phyloP scores from a whole-genome alignment of 768 basidiomycete genomes.

The Leucosporidium creatinivorum region DNA sequence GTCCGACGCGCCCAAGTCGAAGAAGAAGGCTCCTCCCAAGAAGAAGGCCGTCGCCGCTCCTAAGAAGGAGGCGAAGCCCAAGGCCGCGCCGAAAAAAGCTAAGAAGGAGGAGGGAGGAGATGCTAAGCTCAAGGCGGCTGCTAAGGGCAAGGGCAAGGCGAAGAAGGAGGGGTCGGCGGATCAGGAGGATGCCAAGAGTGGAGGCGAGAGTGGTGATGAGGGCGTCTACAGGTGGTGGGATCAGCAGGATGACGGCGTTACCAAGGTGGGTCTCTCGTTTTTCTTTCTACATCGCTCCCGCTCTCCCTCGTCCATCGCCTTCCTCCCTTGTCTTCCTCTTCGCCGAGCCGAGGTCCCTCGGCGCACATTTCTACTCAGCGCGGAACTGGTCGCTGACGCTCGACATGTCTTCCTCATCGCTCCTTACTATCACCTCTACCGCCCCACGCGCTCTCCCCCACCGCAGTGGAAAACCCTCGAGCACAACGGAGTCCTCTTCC shows the following conservation, averaged over 20 bases:
- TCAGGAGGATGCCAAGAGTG: constrained; percentile 40
- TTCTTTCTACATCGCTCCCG: background rate
- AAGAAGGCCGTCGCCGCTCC: constrained; percentile 34
- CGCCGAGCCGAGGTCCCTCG: too few relatives aligned
- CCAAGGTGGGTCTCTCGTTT: constrained; percentile 42
- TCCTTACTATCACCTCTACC: background rate
- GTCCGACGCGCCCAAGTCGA: constrained; percentile 43
- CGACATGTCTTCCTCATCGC: too few relatives aligned
- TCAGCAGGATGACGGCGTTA: constrained; percentile 48
- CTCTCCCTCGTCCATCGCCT: too few relatives aligned
- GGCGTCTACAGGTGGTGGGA: constrained; percentile 63
- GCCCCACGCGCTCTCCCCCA: constrained; percentile 41
- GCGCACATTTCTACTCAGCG: too few relatives aligned
- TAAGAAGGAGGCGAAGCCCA: constrained; percentile 26
- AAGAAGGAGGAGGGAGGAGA: constrained; percentile 41
- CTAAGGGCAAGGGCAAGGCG: constrained; percentile 46
- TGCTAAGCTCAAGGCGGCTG: constrained; percentile 22
- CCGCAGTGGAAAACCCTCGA: constrained; percentile 89
- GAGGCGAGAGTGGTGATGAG: constrained; percentile 47
- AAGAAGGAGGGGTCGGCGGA: constrained; percentile 50
- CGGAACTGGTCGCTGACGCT: too few relatives aligned
- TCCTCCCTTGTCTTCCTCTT: too few relatives aligned
- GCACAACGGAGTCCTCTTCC: constrained; percentile 91
- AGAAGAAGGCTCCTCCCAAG: constrained; percentile 47
- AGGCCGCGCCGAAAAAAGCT: constrained; percentile 38